Evolutionary conservation across 352 stramenopile species (phyloP).

Genomic region (Plasmopara viticola): DNA sequence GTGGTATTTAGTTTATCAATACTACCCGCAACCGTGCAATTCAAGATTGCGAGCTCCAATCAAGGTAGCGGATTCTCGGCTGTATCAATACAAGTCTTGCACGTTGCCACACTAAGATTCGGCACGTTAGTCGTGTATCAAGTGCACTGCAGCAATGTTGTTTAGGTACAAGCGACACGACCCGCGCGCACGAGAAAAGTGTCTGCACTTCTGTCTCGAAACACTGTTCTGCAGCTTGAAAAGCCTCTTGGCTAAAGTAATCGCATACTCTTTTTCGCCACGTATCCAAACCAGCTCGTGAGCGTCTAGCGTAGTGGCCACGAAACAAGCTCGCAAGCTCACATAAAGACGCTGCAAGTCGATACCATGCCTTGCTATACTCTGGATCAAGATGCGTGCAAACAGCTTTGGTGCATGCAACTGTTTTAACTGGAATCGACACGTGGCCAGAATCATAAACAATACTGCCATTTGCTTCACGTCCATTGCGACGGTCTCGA

Average conservation of each 20-base stretch:
- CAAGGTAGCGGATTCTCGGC: too few species aligned
- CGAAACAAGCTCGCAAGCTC: background rate
- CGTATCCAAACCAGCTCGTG: background rate
- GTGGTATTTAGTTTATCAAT: too few species aligned
- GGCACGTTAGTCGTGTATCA: too few species aligned
- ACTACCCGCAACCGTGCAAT: too few species aligned
- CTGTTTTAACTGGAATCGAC: background rate
- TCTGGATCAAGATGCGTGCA: constrained; percentile 1
- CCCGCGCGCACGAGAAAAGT: background rate
- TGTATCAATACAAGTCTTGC: too few species aligned
- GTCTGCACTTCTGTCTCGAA: background rate
- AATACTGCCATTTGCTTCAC: too few species aligned
- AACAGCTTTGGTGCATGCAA: background rate
- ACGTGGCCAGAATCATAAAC: background rate
- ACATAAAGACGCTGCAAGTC: background rate
- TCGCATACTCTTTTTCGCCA: constrained; percentile 1
- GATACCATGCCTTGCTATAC: constrained; percentile 2
- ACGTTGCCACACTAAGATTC: too few species aligned
- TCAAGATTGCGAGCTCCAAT: too few species aligned
- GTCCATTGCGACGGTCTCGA: background rate
- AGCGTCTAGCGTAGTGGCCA: background rate
- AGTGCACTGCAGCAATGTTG: constrained; percentile 1
- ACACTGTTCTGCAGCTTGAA: background rate
- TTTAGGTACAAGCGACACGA: constrained; percentile 1
- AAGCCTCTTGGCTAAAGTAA: background rate